Conservation (phyloP, 2,329 filamentous ascomycete genomes). For the Aspergillus sp. region DNA sequence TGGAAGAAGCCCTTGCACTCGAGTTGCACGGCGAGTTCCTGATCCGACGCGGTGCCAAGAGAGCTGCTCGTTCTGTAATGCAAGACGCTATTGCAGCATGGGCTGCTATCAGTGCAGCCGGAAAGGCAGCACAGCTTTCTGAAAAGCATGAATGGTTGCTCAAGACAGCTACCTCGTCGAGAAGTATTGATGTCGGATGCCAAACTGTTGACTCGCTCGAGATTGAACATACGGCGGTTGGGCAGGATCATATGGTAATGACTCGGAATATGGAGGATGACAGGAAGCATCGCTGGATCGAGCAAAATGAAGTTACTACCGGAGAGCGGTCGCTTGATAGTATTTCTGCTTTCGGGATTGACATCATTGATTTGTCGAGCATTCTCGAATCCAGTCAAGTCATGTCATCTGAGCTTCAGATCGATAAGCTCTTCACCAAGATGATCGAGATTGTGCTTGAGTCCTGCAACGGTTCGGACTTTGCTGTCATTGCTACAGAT, state of each 20-base stretch:
- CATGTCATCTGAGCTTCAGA: slow-evolving; percentile 58
- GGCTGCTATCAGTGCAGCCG: slow-evolving; percentile 50
- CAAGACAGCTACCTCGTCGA: slow-evolving; percentile 46
- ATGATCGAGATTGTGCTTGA: slow-evolving; percentile 60
- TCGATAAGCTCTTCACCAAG: slow-evolving; percentile 56
- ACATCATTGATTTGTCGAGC: slow-evolving; percentile 58
- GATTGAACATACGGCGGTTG: slow-evolving; percentile 25
- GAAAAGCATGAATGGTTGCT: slow-evolving; percentile 57
- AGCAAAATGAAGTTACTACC: slow-evolving; percentile 33
- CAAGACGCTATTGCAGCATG: slow-evolving; percentile 55
- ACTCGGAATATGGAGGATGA: slow-evolving; percentile 31
- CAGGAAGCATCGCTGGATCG: slow-evolving; percentile 37
- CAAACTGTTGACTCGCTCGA: slow-evolving; percentile 50
- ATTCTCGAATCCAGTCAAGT: slow-evolving; percentile 61
- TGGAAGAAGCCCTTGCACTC: slow-evolving; percentile 54
- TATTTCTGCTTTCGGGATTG: slow-evolving; percentile 33
- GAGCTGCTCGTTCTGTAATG: slow-evolving; percentile 53
- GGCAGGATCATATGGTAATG: slow-evolving; percentile 22
- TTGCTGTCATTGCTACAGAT: slow-evolving; percentile 56
- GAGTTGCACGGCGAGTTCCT: slow-evolving; percentile 58
- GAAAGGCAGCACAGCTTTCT: slow-evolving; percentile 52
- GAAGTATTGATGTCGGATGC: slow-evolving; percentile 48
- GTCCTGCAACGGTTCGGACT: slow-evolving; percentile 54
- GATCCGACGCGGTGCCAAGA: slow-evolving; percentile 49
- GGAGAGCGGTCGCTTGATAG: slow-evolving; percentile 33